A percentile compares a stretch with the other conserved stretches of the same genome.
These are phyloP conservation scores for Paxillus involutus DNA, from an alignment of 768 basidiomycete species.

Conservation along the genomic window DNA sequence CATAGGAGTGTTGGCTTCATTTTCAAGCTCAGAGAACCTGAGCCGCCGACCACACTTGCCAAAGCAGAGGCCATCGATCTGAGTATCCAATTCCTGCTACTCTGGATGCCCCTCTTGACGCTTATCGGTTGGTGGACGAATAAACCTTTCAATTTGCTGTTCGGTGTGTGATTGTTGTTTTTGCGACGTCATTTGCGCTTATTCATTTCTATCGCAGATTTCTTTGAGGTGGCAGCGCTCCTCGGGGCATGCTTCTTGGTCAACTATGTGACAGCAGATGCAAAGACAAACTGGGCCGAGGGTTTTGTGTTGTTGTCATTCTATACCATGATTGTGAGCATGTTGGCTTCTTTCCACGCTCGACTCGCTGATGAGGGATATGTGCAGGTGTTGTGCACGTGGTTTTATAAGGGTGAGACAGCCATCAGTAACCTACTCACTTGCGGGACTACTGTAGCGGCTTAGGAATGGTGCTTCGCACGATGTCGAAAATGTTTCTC, in stretches of 20 bases:
- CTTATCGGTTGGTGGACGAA: conserved; percentile 66
- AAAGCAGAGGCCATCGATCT: conserved; percentile 72
- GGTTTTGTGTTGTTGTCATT: conserved; percentile 66
- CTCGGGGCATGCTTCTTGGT: conserved; percentile 73
- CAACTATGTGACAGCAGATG: conserved; percentile 77
- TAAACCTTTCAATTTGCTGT: conserved; percentile 63
- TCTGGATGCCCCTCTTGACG: conserved; percentile 77
- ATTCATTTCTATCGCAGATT: conserved; percentile 40
- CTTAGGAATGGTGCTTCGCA: neutral
- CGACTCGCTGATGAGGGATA: neutral
- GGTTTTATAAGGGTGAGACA: conserved; percentile 64
- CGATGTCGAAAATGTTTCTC: conserved; percentile 16
- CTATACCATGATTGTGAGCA: conserved; percentile 62
- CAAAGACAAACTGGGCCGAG: conserved; percentile 80
- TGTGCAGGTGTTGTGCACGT: conserved; percentile 56
- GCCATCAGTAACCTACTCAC: conserved; percentile 50
- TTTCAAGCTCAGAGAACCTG: conserved; percentile 26
- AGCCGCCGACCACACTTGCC: conserved; percentile 56
- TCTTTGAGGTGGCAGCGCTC: conserved; percentile 66
- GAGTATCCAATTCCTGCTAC: conserved; percentile 73
- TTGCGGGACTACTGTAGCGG: conserved; percentile 18
- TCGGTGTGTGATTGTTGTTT: conserved; percentile 45
- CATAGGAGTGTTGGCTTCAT: neutral
- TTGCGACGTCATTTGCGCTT: neutral
- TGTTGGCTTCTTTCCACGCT: neutral